phyloP scores from a whole-genome alignment of 257 asterid genomes.

The Dorcoceras hygrometricum region DNA sequence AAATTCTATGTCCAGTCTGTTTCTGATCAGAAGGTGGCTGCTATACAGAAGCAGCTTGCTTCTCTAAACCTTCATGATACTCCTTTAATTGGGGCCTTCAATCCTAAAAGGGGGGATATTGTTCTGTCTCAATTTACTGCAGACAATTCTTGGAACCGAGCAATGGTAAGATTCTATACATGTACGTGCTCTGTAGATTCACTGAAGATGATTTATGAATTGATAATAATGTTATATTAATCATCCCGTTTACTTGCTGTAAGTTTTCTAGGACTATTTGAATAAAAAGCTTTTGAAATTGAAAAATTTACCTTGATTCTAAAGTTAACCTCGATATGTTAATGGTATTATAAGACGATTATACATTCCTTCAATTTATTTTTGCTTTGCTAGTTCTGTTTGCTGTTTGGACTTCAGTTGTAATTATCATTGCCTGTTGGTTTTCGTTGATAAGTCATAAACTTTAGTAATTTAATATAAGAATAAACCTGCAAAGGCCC shows the following conservation, averaged over 20 bases:
- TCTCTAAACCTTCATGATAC: slow-evolving; percentile 76
- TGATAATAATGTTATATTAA: neutral
- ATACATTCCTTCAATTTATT: neutral
- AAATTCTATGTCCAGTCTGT: slow-evolving; percentile 82
- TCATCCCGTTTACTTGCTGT: neutral
- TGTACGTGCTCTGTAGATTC: slow-evolving; percentile 1
- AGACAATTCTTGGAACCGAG: slow-evolving; percentile 98
- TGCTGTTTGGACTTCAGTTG: neutral
- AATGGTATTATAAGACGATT: neutral
- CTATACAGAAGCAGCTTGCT: slow-evolving; percentile 80
- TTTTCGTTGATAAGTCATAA: too few species aligned
- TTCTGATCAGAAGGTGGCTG: slow-evolving; percentile 76
- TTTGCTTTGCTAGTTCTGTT: neutral
- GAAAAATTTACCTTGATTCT: neutral
- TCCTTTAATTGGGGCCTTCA: slow-evolving; percentile 79
- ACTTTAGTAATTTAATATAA: too few species aligned
- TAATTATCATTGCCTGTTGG: neutral
- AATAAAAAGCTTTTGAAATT: neutral
- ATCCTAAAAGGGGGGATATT: slow-evolving; percentile 83
- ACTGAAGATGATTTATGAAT: slow-evolving; percentile 12
- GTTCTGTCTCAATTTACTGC: slow-evolving; percentile 86
- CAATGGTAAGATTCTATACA: slow-evolving; percentile 58
- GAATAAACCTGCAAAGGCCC: too few species aligned
- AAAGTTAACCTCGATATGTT: neutral
- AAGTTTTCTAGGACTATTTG: neutral